These are phyloP conservation scores for Immersiporthe knoxdaviesiana DNA, from an alignment of 2,329 filamentous ascomycete species.

Conservation along the genomic window DNA sequence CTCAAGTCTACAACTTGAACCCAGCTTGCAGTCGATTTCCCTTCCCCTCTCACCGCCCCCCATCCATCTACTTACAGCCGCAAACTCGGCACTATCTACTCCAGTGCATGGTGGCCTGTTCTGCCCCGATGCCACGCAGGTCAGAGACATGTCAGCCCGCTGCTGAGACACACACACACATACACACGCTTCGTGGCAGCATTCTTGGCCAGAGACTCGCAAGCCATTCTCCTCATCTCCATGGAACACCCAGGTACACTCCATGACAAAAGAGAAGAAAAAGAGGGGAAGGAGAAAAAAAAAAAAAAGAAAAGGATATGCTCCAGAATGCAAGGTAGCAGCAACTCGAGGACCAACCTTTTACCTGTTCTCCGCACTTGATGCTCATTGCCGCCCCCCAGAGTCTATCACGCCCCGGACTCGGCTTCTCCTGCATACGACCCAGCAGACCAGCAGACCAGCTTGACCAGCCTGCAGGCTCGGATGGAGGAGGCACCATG, in stretches of 20 bases:
- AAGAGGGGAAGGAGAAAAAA: neutral
- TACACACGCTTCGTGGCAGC: neutral
- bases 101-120: neutral
- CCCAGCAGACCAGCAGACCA: neutral
- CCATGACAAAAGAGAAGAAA: neutral
- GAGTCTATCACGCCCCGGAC: neutral
- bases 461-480: slow-evolving; percentile 8
- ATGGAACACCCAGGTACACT: neutral
- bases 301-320: neutral
- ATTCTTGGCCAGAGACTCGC: neutral
- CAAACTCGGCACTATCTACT: neutral
- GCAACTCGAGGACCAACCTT: neutral
- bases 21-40: neutral
- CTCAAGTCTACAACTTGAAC: neutral
- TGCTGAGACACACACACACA: slow-evolving; percentile 13
- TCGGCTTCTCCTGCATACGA: slow-evolving; percentile 7
- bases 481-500: slow-evolving; percentile 1
- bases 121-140: neutral
- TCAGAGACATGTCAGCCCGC: neutral
- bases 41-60: neutral
- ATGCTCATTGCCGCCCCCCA: slow-evolving; percentile 19
- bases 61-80: neutral
- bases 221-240: neutral
- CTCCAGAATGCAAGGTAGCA: neutral
- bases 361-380: slow-evolving; percentile 17